These are phyloP conservation scores for Penicillium nordicum DNA, from an alignment of 2,329 filamentous ascomycete genomes.

Conservation along the genomic window DNA sequence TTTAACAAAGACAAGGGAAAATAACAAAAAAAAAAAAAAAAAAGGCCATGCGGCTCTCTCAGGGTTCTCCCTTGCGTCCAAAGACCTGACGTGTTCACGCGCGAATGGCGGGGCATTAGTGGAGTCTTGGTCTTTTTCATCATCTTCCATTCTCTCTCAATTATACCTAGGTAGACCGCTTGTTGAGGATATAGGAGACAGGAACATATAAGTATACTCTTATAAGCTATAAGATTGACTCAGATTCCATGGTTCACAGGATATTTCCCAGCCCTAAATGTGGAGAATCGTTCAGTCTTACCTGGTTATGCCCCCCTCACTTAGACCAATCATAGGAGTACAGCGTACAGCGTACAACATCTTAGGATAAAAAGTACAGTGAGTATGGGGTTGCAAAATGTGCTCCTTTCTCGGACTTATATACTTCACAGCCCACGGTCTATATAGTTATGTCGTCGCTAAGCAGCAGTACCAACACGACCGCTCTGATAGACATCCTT, in stretches of 20 bases:
- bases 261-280: slow-evolving; percentile 4
- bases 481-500: too few species aligned
- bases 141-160: neutral
- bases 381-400: too few species aligned
- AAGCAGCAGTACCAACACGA: too few species aligned
- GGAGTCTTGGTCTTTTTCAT: neutral
- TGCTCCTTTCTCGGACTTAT: too few species aligned
- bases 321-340: neutral
- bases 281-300: neutral
- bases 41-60: slow-evolving; percentile 25
- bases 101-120: slow-evolving; percentile 25
- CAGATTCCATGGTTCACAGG: slow-evolving; percentile 2
- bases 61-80: slow-evolving; percentile 11
- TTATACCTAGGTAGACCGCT: neutral
- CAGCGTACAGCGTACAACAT: neutral
- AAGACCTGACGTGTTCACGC: slow-evolving; percentile 25
- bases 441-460: too few species aligned
- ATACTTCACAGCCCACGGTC: too few species aligned
- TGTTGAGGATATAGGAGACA: neutral
- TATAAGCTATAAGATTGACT: neutral
- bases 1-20: neutral
- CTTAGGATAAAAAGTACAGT: neutral
- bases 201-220: neutral
- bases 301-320: neutral
- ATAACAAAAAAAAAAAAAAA: slow-evolving; percentile 1